Conservation (phyloP, 345 rosid genomes). For the Dovyalis caffra region DNA sequence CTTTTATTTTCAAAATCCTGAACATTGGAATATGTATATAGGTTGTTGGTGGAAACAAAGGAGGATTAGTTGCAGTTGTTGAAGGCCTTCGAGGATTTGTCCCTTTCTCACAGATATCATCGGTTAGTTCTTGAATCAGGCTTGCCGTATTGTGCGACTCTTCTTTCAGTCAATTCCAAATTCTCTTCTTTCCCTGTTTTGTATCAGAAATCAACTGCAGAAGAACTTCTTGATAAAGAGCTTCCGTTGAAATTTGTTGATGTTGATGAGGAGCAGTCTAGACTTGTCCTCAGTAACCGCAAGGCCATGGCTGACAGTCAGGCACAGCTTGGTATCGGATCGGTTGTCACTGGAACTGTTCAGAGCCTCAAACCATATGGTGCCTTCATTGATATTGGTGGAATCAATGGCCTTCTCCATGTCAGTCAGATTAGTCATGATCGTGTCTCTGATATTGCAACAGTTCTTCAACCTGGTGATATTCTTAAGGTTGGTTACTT, state of each 20-base stretch:
- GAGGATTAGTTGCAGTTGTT: constrained; percentile 82
- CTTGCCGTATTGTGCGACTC: not conserved
- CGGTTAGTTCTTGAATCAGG: constrained; percentile 44
- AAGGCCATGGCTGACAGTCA: constrained; percentile 99
- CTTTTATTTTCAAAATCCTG: not conserved
- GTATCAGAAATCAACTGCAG: constrained; percentile 70
- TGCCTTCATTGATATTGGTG: constrained; percentile 96
- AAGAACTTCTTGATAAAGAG: constrained; percentile 84
- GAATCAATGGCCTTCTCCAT: constrained; percentile 95
- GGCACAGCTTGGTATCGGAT: constrained; percentile 94
- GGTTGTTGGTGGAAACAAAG: constrained; percentile 88
- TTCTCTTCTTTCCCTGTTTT: constrained; percentile 3
- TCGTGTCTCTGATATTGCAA: constrained; percentile 86
- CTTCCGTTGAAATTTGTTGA: constrained; percentile 91
- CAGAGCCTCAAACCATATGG: constrained; percentile 97
- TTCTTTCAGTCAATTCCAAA: not conserved
- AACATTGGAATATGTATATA: constrained; percentile 25
- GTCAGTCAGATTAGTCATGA: constrained; percentile 99
- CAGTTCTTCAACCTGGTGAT: constrained; percentile 99
- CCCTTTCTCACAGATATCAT: constrained; percentile 89
- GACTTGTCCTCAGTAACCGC: constrained; percentile 92
- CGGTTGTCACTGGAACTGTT: constrained; percentile 83
- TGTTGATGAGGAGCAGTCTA: constrained; percentile 89
- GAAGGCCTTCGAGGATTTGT: constrained; percentile 92
- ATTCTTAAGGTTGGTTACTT: constrained; percentile 58